phyloP scores from a whole-genome alignment of 805 yeast species.

The Teunomyces funiuensis region DNA sequence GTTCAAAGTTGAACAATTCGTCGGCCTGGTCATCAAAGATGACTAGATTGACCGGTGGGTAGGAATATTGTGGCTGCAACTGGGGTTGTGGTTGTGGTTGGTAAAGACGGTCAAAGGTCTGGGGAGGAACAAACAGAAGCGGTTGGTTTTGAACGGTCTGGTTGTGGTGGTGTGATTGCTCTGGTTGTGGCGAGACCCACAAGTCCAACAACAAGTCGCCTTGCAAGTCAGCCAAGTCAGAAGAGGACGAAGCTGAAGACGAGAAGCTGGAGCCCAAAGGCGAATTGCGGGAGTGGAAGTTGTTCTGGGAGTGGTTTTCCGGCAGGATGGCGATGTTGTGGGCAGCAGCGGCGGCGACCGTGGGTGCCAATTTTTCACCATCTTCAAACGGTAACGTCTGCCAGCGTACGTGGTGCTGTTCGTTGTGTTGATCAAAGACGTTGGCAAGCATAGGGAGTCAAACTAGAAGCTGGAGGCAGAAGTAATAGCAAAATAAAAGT shows the following conservation, averaged over 20 bases:
- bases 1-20: conserved; percentile 22
- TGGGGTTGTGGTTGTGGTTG: conserved; percentile 12
- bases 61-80: conserved; percentile 4
- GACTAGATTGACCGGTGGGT: conserved; percentile 1
- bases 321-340: neutral
- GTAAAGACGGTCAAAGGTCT: conserved; percentile 9
- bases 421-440: neutral
- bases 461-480: neutral
- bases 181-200: conserved; percentile 18
- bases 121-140: neutral
- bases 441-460: neutral
- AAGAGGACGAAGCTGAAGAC: conserved; percentile 11
- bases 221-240: conserved; percentile 14
- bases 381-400: conserved; percentile 8
- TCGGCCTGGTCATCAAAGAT: conserved; percentile 13
- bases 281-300: conserved; percentile 6
- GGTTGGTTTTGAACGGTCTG: neutral
- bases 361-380: conserved; percentile 6
- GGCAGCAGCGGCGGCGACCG: neutral
- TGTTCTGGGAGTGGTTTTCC: neutral
- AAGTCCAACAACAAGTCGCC: conserved; percentile 35
- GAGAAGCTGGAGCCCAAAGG: conserved; percentile 12
- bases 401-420: conserved; percentile 8
- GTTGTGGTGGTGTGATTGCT: conserved; percentile 15
- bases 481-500: neutral